Evolutionary conservation across 108 stramenopile species (phyloP).

Genomic region (Skeletonema costatum): DNA sequence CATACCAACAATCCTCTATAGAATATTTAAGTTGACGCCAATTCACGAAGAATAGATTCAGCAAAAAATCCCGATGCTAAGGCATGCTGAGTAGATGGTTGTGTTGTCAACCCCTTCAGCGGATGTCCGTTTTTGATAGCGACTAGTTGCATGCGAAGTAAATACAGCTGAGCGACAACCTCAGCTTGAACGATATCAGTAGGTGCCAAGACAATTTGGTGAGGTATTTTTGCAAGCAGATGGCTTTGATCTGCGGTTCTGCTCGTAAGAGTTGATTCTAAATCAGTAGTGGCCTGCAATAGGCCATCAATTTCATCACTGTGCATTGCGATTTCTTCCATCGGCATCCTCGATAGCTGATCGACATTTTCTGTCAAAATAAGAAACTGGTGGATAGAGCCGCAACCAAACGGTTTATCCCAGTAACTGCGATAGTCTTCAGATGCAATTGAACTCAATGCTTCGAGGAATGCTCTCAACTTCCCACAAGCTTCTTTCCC

Average conservation of each 20-base stretch:
- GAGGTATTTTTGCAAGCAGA: conserved; percentile 18
- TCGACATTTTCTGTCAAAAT: conserved; percentile 18
- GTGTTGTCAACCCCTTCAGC: not conserved
- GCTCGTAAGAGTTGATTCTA: conserved; percentile 13
- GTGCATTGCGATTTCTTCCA: conserved; percentile 8
- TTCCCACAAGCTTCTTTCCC: conserved; percentile 20
- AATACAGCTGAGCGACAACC: conserved; percentile 8
- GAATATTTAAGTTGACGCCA: conserved; percentile 21
- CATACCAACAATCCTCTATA: not conserved
- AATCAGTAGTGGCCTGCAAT: conserved; percentile 15
- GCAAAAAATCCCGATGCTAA: conserved; percentile 6
- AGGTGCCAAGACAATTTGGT: conserved; percentile 13
- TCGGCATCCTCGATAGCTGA: conserved; percentile 9
- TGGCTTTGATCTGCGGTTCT: not conserved
- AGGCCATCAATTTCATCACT: conserved; percentile 32
- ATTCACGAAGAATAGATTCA: conserved; percentile 32
- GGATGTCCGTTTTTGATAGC: conserved; percentile 26
- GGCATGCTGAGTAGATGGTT: conserved; percentile 13
- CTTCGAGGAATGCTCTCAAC: conserved; percentile 22
- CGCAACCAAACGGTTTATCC: conserved; percentile 25
- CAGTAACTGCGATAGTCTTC: conserved; percentile 17
- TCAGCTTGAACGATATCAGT: conserved; percentile 17
- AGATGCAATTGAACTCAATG: conserved; percentile 14
- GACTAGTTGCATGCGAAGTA: conserved; percentile 31
- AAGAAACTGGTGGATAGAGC: conserved; percentile 35